These are phyloP conservation scores for Camillea tinctor DNA, from an alignment of 2,329 filamentous ascomycete genomes.

Conservation along the genomic window DNA sequence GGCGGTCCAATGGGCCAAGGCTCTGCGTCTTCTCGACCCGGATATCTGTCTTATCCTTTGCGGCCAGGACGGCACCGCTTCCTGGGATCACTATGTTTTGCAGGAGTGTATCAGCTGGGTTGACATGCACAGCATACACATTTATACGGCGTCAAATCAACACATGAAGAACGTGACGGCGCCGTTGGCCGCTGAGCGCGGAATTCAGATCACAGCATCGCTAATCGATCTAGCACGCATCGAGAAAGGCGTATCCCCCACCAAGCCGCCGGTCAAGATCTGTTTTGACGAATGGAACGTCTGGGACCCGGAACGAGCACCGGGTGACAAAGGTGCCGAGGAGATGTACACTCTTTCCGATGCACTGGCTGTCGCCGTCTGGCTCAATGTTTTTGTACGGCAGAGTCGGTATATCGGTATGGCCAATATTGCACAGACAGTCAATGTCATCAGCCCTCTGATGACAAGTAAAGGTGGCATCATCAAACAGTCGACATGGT, in stretches of 20 bases:
- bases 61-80: conserved; percentile 65
- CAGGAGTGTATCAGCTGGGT: conserved; percentile 67
- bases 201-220: conserved; percentile 66
- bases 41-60: conserved; percentile 70
- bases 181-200: conserved; percentile 68
- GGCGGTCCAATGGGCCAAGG: conserved; percentile 71
- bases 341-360: conserved; percentile 74
- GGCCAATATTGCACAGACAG: conserved; percentile 75
- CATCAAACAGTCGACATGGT: conserved; percentile 72
- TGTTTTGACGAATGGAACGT: conserved; percentile 88
- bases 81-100: conserved; percentile 73
- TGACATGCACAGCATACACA: conserved; percentile 79
- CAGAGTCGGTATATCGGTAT: conserved; percentile 71
- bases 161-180: conserved; percentile 56
- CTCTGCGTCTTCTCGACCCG: conserved; percentile 69
- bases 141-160: conserved; percentile 64
- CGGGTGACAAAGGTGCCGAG: conserved; percentile 70
- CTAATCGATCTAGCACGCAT: conserved; percentile 73
- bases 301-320: conserved; percentile 71
- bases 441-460: conserved; percentile 75
- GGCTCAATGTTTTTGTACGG: conserved; percentile 74
- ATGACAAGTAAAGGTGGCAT: conserved; percentile 68
- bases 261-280: conserved; percentile 64
- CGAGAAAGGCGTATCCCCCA: conserved; percentile 60
- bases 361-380: conserved; percentile 71